Evolutionary conservation across 2,329 filamentous ascomycete species (phyloP).

Genomic region (Talaromyces sp.): DNA sequence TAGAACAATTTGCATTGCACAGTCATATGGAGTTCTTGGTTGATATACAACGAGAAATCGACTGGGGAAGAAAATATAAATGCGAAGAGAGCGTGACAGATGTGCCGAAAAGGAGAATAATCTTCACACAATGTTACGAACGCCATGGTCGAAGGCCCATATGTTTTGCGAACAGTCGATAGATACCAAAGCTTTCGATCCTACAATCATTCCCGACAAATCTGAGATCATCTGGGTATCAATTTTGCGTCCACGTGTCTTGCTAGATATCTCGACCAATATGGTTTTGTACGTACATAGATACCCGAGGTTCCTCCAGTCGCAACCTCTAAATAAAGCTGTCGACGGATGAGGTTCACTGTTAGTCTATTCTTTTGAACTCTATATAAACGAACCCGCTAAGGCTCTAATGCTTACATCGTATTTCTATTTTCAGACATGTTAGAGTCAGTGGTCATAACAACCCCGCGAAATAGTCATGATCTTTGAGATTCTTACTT

Average conservation of each 20-base stretch:
- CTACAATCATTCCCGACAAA: not conserved
- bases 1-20: not conserved
- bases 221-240: not conserved
- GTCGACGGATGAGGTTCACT: not conserved
- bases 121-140: not conserved
- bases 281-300: not conserved
- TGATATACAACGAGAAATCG: not conserved
- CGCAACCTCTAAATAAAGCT: not conserved
- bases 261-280: not conserved
- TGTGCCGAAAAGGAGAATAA: not conserved
- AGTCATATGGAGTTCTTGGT: no score
- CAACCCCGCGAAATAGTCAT: not conserved
- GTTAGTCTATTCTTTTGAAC: not conserved
- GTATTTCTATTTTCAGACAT: not conserved
- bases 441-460: not conserved
- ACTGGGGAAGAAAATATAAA: not conserved
- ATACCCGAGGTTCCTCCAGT: constrained; percentile 4
- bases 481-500: not conserved
- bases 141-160: not conserved
- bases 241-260: not conserved
- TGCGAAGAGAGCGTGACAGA: not conserved
- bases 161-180: not conserved
- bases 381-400: not conserved
- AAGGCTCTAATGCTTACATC: not conserved
- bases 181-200: not conserved